These are phyloP conservation scores for Lolium perenne DNA, from an alignment of 176 grass and related monocot species.

Conservation along the genomic window DNA sequence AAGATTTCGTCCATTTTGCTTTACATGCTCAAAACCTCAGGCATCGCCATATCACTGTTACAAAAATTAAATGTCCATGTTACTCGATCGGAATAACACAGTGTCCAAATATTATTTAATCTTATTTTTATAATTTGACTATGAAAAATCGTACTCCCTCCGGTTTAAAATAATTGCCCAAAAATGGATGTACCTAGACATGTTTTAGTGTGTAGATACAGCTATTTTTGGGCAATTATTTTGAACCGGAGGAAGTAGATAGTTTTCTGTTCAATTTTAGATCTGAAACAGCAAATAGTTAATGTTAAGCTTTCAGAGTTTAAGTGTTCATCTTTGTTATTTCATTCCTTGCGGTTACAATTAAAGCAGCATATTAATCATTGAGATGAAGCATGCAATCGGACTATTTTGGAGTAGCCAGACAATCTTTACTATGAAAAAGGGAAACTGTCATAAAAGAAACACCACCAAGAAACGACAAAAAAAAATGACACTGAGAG, in stretches of 20 bases:
- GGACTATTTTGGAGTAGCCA: not conserved
- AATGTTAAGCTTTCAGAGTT: not conserved
- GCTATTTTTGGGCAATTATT: no score
- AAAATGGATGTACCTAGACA: no score
- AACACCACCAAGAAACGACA: not conserved
- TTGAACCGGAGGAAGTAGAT: not conserved
- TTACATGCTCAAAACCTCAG: not conserved
- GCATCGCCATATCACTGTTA: not conserved
- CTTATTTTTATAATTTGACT: not conserved
- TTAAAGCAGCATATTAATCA: not conserved
- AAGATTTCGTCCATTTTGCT: not conserved
- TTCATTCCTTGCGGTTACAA: not conserved
- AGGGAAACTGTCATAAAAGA: not conserved
- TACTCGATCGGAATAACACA: not conserved
- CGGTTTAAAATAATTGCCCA: no score
- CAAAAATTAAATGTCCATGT: not conserved
- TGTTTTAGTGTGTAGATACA: no score
- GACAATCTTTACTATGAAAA: not conserved
- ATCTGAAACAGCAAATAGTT: not conserved
- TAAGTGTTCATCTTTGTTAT: not conserved
- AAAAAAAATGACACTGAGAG: not conserved
- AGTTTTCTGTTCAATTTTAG: not conserved
- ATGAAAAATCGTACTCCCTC: not conserved
- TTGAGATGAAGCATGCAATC: not conserved
- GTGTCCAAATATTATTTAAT: not conserved